Evolutionary conservation across 2,329 filamentous ascomycete species (phyloP).

Genomic region (Raffaelea deltoideospora): DNA sequence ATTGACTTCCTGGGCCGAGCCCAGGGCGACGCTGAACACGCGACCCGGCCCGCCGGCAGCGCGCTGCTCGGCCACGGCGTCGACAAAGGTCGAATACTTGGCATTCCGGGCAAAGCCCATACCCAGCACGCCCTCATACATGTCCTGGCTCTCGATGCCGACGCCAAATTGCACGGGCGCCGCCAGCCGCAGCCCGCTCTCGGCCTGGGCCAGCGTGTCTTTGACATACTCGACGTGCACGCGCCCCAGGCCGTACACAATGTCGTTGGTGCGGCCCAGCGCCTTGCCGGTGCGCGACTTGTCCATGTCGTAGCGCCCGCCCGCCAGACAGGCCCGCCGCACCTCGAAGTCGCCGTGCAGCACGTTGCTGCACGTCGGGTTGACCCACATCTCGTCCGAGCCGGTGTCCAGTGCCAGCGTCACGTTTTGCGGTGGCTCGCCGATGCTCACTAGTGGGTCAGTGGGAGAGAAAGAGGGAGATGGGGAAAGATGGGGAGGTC

Average conservation of each 20-base stretch:
- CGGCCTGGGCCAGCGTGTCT: slow-evolving; percentile 16
- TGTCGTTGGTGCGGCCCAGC: slow-evolving; percentile 7
- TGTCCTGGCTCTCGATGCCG: slow-evolving; percentile 13
- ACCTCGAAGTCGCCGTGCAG: slow-evolving; percentile 13
- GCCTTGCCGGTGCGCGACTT: slow-evolving; percentile 12
- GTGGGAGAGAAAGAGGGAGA: background rate
- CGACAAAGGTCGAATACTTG: slow-evolving; percentile 15
- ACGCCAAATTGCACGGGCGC: slow-evolving; percentile 16
- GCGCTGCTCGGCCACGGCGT: slow-evolving; percentile 14
- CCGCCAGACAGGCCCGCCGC: slow-evolving; percentile 25
- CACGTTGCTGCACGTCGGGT: slow-evolving; percentile 33
- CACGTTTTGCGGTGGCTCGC: slow-evolving; percentile 30
- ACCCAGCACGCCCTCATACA: slow-evolving; percentile 18
- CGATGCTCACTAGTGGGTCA: slow-evolving; percentile 23
- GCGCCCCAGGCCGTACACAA: slow-evolving; percentile 16
- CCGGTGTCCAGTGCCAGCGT: slow-evolving; percentile 36
- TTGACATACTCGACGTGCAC: slow-evolving; percentile 15
- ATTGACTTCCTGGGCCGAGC: slow-evolving; percentile 5
- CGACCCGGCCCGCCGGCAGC: slow-evolving; percentile 7
- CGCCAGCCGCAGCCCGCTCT: slow-evolving; percentile 12
- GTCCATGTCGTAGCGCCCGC: slow-evolving; percentile 21
- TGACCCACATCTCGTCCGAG: slow-evolving; percentile 41
- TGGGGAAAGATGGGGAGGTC: background rate
- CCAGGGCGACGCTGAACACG: slow-evolving; percentile 13
- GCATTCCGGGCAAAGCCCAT: slow-evolving; percentile 15